Evolutionary conservation across 2,329 filamentous ascomycete genomes (phyloP), one percentile per base, ranked within the genome.

Genomic region (Fusarium euwallaceae): DNA sequence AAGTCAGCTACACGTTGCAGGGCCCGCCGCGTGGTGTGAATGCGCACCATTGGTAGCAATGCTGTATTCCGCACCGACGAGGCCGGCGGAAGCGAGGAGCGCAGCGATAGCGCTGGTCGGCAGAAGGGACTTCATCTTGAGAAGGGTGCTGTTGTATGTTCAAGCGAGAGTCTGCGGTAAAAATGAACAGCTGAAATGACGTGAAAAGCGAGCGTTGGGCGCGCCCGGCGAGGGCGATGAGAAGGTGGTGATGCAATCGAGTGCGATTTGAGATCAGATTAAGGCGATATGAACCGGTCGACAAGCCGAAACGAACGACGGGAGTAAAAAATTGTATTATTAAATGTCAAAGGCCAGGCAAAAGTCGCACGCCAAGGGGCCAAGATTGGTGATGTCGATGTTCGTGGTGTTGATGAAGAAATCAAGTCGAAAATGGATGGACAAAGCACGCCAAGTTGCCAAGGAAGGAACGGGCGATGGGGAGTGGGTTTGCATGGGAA

Each of bases 21-120:
- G 29, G 4, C 22, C 36, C 39, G 37, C 24, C 36, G 20, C 12
- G 53, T 66, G 29, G n/a, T 39, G 48, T 27, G 32, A 43, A 24
- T 51, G 48, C 71, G 61, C 63, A 80, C 79, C 76, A 63, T 61
- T 70, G 48, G 58, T 65, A 53, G 75, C 78, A 65, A 81, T 75
- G 56, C 72, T 77, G 64, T 77, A 80, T 11, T 72, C 72, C 16
- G 66, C 79, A 45, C 64, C 65, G 34, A 75, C 76, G 9, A 80
- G 48, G 27, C 71, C 63, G 20, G 69, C 41, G 9, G 76, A 70
- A 36, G 75, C 73, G 48, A 81, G 56, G 45, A 81, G 66, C 51
- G 78, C 72, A 41, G 73, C 72, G 32, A 72, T 70, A 27, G 69
- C 70, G 67, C 77, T 60, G 43, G 69, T 65, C 43, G 67, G 61